These are phyloP conservation scores for Pythium guiyangense DNA, from an alignment of 352 stramenopile genomes.

Conservation along the genomic window DNA sequence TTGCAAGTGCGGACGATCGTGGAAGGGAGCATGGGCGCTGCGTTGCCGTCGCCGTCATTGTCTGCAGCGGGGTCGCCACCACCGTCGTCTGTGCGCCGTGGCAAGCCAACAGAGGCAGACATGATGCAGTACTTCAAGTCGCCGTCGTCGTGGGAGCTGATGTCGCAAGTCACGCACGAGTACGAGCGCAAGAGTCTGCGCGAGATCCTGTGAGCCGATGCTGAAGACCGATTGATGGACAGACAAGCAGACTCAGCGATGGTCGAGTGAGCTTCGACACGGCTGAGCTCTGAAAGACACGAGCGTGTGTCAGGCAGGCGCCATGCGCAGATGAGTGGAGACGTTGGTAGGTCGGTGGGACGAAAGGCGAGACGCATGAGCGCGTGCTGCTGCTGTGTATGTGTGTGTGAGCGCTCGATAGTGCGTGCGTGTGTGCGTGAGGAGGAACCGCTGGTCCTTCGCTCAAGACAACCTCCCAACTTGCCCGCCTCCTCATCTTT, in stretches of 20 bases:
- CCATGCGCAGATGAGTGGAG: too few relatives aligned
- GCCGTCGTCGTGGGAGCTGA: conserved; percentile 65
- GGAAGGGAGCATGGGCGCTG: conserved; percentile 50
- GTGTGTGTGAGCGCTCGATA: neutral
- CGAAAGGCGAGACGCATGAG: neutral
- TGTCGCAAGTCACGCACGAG: conserved; percentile 55
- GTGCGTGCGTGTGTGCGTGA: too few relatives aligned
- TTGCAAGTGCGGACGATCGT: conserved; percentile 61
- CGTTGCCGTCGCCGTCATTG: conserved; percentile 12
- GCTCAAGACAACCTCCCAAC: too few relatives aligned
- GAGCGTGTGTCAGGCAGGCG: neutral
- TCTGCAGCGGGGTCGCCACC: conserved; percentile 7
- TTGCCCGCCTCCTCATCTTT: too few relatives aligned
- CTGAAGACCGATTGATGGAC: too few relatives aligned
- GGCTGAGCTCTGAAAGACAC: neutral
- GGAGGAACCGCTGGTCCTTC: too few relatives aligned
- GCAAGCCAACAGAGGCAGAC: conserved; percentile 39
- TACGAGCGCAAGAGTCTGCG: conserved; percentile 24
- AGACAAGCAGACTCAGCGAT: too few relatives aligned
- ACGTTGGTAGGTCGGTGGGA: too few relatives aligned
- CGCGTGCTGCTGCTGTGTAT: neutral
- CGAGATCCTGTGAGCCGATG: conserved; percentile 6
- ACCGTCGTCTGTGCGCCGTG: too few relatives aligned
- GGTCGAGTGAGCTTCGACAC: neutral
- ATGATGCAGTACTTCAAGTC: conserved; percentile 74